Evolutionary conservation across 2,329 filamentous ascomycete genomes (phyloP), one percentile per base, ranked within the genome.

Genomic region (Graphilbum fragrans): DNA sequence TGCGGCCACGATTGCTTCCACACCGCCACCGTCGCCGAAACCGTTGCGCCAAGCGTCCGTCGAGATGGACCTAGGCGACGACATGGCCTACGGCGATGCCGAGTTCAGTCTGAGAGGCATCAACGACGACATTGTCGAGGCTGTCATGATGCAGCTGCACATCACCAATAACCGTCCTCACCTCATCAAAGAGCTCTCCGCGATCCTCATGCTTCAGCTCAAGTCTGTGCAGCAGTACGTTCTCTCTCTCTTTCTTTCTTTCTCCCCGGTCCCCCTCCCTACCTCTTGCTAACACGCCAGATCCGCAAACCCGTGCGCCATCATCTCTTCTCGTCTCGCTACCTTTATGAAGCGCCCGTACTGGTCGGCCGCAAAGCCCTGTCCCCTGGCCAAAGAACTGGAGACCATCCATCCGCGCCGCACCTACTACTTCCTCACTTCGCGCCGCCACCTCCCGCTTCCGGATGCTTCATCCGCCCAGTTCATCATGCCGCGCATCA

Each of bases 351-450:
- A 94, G 66, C 85, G 92, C 50, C 65, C 84, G 41, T 83, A 75
- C 50, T 86, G 83, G 88, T 84, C 77, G 22, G 77, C 82, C 8
- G 65, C 80, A 39, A 71, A 81, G 39, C 86, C 83, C 41, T 96
- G 92, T 61, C 90, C 92, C 4, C 66, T 96, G 42, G 86, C 85
- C 39, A 96, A 96, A 65, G 86, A 94, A 62, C 76, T 95, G 41
- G 86, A 95, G 58, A 80, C 84, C 33, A 82, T 90, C 34, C 90
- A 96, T 58, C 92, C 92, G 18, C 83, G 90, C 57, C 86, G 92
- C 61, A 88, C 93, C 37, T 96, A 94, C 68, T 96, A 93, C 65
- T 96, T 88, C 64, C 75, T 98, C 45, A 94, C 86, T 32, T 94
- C 84, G n/a, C 82, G 74, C 55, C 79, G 84, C 37, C 85, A 82